Base-by-base conservation (phyloP, 768 basidiomycete species). In the Lanmaoa rubissima region DNA sequence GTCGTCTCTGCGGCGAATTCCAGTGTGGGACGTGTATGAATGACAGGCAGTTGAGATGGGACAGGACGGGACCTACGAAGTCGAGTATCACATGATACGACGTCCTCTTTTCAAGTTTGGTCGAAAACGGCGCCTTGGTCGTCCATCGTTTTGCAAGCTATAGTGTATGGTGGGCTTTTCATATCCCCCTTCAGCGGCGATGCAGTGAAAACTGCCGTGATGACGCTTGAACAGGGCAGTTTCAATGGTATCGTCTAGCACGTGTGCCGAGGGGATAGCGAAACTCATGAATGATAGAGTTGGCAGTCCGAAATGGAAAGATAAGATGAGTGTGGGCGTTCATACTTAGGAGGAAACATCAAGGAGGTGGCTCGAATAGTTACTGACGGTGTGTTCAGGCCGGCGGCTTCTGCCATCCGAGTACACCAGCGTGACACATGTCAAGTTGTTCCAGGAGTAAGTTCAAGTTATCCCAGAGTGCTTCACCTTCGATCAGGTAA, bases 241-340 rank as follows among this genome's bases (percentile, higher is more conserved):
- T 6, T 28, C 28, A 6, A 28, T 28, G 28, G 28, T 28, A 28
- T 10, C 13, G 16, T 17, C 6, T 26, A 4, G 47, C 55, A 48
- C 48, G 42, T 53, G 45, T 19, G 53, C 59, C 59, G 49, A 61
- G 44, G 58, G 42, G 43, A 54, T 48, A 24, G 34, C 19, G 12
- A 28, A 5, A 28, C 28, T 13, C 31, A 12, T 14, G 28, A 6
- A 26, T 36, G 39, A 46, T 51, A 59, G 58, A 51, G 57, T 59
- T 59, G 12, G 13, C 45, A 16, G 32, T 39, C n/a, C 19, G 50
- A 26, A 42, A 31, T 38, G 16, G 13, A 38, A 28, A 48, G 57
- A 49, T 54, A 31, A 54, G 47, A 48, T 48, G 51, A 47, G 14
- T 19, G 31, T 32, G 44, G 5, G 17, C 12, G 32, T 47, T 16